A percentile compares a stretch with the other conserved stretches of the same genome.
These are phyloP conservation scores for Linderniella brevidens DNA, from an alignment of 257 asterid species.

Conservation along the genomic window DNA sequence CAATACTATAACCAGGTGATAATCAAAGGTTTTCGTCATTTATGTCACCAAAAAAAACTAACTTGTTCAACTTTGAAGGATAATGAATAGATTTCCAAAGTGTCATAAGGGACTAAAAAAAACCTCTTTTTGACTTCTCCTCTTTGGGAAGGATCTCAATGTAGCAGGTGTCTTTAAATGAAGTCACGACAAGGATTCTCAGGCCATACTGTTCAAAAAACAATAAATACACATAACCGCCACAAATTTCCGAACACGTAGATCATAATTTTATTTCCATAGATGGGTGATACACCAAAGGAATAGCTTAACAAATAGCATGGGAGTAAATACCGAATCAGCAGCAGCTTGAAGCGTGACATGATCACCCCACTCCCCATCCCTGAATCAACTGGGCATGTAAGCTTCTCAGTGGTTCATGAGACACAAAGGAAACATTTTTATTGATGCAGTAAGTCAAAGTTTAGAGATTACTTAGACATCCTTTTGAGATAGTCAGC, in stretches of 20 bases:
- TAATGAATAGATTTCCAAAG: too few relatives aligned
- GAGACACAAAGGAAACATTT: conserved; percentile 6
- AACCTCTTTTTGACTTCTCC: conserved; percentile 82
- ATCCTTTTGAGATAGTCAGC: conserved; percentile 57
- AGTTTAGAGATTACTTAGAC: conserved; percentile 41
- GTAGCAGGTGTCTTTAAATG: conserved; percentile 87
- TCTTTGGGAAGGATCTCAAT: conserved; percentile 83
- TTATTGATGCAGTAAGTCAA: conserved; percentile 3
- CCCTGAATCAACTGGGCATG: conserved; percentile 31
- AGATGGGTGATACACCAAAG: neutral
- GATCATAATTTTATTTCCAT: neutral
- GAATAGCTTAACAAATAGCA: neutral
- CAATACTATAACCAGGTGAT: conserved; percentile 2
- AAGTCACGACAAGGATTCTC: conserved; percentile 66
- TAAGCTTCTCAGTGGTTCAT: conserved; percentile 10
- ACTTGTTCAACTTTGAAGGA: too few relatives aligned
- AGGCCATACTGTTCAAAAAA: conserved; percentile 62
- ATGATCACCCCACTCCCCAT: conserved; percentile 97
- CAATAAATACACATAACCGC: conserved; percentile 10
- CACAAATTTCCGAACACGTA: conserved; percentile 6
- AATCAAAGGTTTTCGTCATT: too few relatives aligned
- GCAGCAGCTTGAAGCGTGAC: conserved; percentile 98
- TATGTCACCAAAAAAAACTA: too few relatives aligned
- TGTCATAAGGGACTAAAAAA: neutral
- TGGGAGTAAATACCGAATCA: conserved; percentile 44